Evolutionary conservation across 371 early-diverging fungal species (phyloP).

Genomic region (Coemansia sp.): DNA sequence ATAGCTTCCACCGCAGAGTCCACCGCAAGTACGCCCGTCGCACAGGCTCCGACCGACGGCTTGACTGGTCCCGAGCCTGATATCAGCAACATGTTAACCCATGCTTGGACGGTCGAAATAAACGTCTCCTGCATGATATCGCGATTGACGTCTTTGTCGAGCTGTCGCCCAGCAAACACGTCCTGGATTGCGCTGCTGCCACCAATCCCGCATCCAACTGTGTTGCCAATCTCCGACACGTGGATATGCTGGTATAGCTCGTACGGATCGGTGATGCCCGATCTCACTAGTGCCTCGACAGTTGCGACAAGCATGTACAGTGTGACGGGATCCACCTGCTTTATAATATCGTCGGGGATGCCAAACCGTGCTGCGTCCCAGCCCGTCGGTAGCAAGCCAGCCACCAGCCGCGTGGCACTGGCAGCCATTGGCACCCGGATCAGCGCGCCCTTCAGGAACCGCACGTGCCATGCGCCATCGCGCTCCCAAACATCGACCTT

Average conservation of each 20-base stretch:
- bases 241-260: conserved; percentile 96
- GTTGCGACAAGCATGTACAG: conserved; percentile 88
- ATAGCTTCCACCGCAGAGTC: conserved; percentile 93
- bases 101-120: conserved; percentile 96
- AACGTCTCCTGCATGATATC: conserved; percentile 93
- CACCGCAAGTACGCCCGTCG: conserved; percentile 90
- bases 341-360: conserved; percentile 88
- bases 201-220: conserved; percentile 83
- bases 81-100: conserved; percentile 93
- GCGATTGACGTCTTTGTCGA: conserved; percentile 83
- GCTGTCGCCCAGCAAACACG: conserved; percentile 71
- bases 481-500: conserved; percentile 75
- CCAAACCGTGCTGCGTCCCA: conserved; percentile 58
- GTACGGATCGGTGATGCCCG: conserved; percentile 96
- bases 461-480: conserved; percentile 67
- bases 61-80: conserved; percentile 95
- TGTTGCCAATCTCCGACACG: conserved; percentile 92
- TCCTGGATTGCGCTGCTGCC: conserved; percentile 88
- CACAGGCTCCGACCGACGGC: conserved; percentile 95
- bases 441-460: conserved; percentile 85
- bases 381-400: conserved; percentile 93
- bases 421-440: conserved; percentile 91
- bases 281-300: conserved; percentile 90
- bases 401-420: conserved; percentile 87
- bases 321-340: conserved; percentile 89